Evolutionary conservation across 192 early-diverging fungal species (phyloP), one percentile per base, ranked within the genome.

Genomic region (Haplosporangium gracile): DNA sequence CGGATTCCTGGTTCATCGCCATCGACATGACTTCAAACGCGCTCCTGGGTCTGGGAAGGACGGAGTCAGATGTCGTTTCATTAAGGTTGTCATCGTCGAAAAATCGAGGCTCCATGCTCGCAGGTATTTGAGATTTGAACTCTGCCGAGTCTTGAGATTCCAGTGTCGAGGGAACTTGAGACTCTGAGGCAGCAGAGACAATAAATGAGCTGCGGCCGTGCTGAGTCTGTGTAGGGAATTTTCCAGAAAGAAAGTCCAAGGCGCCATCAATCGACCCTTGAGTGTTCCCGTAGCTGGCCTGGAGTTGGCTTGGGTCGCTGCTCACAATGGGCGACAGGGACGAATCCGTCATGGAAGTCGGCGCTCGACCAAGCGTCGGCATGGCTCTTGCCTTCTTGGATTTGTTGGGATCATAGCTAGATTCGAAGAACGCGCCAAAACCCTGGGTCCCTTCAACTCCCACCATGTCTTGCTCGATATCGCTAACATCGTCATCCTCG

Each of bases 1-100:
- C 63, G 32, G 42, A 20, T 39, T 74, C 68, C 63, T 43, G 49
- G 60, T 36, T 49, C 39, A 38, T 40, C 8, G 78, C 53, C 43
- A 7, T 24, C 2, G 72, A 49, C 24, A 85, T 57, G 22, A 85
- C 43, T 29, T 85, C 82, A 76, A 85, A 85, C 0, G 77, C 82
- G 13, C 79, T 85, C 40, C 18, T 71, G 26, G 74, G 18, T 40
- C 26, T 20, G 24, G 32, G 10, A 29, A 65, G n/a, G 29, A 3
- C 4, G 26, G 60, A 2, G 4, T 60, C n/a, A 9, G n/a, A 26
- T 9, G 55, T 24, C 10, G 60, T 65, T 32, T 65, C 24, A 13
- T 65, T 10, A 32, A 26, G 29, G 60, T 15, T 10, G n/a, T 65
- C 26, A 65, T 65, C 60, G 26, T 65, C 60, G 29, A 29, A 32